Base-by-base conservation (phyloP, 2,329 filamentous ascomycete species). In the Exophiala sideris region DNA sequence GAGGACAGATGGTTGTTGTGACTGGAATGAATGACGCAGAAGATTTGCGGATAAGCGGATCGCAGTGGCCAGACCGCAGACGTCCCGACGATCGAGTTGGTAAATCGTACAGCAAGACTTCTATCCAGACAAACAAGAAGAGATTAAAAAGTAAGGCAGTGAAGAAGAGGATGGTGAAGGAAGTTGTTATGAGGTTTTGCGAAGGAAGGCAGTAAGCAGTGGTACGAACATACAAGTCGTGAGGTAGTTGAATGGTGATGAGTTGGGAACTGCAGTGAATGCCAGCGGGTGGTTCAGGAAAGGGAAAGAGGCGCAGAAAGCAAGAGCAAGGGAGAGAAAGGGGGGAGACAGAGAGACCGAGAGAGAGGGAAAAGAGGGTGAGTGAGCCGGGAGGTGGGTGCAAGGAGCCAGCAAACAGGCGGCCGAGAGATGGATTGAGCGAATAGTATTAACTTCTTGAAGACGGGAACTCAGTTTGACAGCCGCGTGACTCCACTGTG, bases 21-120 rank as follows among this genome's bases (percentile, higher is more conserved):
- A 14, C 48, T 48, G 40, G 57, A 60, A 57, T 57, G 57, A 60
- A 57, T 57, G 57, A 60, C 57, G 57, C 54, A 55, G 54, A 55
- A 54, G 52, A 50, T 16, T 29, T 29, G 51, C 20, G 57, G 50
- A 48, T 48, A 50, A 47, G 52, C 48, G 56, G 46, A 51, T 44
- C 49, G 45, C 42, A 24, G 34, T 45, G 46, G 40, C 20, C 10
- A 14, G 36, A 48, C 41, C 45, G 36, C 18, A 40, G 36, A 61
- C 44, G 34, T 50, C 35, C 8, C 35, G 16, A 3, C 21, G 36
- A n/a, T 33, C 29, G 18, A 36, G 52, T 14, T 57, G 58, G 41
- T 53, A 50, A 44, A 44, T 20, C 14, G 35, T n/a, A 44, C 41
- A 44, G 21, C 9, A 32, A 2, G 41, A 44, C n/a, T 10, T 3